Evolutionary conservation across 306 rosid genomes (phyloP).

Genomic region (Oxytropis ochrocephala): DNA sequence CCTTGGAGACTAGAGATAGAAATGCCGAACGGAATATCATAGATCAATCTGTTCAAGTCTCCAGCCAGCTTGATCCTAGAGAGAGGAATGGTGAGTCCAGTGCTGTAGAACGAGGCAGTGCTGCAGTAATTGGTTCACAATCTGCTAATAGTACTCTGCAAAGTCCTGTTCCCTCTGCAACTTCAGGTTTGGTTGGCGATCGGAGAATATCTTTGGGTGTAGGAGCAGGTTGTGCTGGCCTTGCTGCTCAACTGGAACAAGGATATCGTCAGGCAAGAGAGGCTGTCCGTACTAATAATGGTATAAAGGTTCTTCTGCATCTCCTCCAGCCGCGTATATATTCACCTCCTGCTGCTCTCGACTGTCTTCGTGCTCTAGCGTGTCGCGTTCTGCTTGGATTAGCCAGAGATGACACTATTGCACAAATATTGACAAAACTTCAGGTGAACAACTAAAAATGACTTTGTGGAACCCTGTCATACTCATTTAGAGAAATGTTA

Average conservation of each 20-base stretch:
- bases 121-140: conserved; percentile 30
- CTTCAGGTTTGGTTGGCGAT: conserved; percentile 90
- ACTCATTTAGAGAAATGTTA: background rate
- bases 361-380: conserved; percentile 94
- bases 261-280: conserved; percentile 96
- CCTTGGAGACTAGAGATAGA: conserved; percentile 65
- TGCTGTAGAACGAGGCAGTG: conserved; percentile 43
- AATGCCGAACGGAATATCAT: conserved; percentile 54
- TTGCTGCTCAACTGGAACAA: conserved; percentile 84
- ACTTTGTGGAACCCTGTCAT: background rate
- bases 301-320: conserved; percentile 91
- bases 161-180: conserved; percentile 51
- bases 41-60: conserved; percentile 49
- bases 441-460: conserved; percentile 50
- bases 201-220: conserved; percentile 89
- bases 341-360: conserved; percentile 87
- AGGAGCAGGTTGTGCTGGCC: conserved; percentile 95
- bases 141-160: conserved; percentile 43
- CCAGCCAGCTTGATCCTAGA: conserved; percentile 59
- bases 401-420: conserved; percentile 92
- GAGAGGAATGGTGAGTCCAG: conserved; percentile 64
- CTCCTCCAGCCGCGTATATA: conserved; percentile 85
- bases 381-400: conserved; percentile 95
- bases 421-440: conserved; percentile 93
- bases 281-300: conserved; percentile 82